phyloP scores from a whole-genome alignment of 1,139 yeast species.

The Geotrichum restrictum region DNA sequence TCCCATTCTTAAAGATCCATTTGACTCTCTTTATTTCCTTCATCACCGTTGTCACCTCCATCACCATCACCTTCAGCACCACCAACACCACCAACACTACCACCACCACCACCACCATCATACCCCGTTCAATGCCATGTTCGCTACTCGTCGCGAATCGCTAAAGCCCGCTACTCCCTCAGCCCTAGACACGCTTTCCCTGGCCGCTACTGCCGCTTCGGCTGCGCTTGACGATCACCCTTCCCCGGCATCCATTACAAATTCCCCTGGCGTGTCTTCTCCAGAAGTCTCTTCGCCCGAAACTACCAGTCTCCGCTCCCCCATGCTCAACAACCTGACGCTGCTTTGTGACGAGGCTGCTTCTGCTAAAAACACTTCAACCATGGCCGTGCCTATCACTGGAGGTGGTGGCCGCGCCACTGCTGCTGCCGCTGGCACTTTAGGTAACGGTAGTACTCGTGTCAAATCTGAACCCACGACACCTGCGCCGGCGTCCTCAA shows the following conservation, averaged over 20 bases:
- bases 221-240: background rate
- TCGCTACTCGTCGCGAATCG: background rate
- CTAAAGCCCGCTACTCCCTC: background rate
- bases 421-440: background rate
- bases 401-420: background rate
- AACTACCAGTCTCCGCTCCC: slow-evolving; percentile 1
- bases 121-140: background rate
- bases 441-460: too few relatives aligned
- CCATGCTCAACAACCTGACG: background rate
- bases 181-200: slow-evolving; percentile 11
- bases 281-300: slow-evolving; percentile 8
- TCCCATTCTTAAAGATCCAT: too few relatives aligned
- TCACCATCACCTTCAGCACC: background rate
- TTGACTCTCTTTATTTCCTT: too few relatives aligned
- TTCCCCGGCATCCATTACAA: background rate
- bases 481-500: background rate
- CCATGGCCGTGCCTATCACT: too few relatives aligned
- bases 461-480: background rate
- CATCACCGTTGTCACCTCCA: too few relatives aligned
- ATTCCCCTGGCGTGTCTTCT: background rate
- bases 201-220: slow-evolving; percentile 9
- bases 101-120: background rate
- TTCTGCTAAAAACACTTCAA: background rate
- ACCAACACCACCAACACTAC: background rate
- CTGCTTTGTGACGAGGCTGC: slow-evolving; percentile 5